These are phyloP conservation scores for Irineochytrium annulatum DNA, from an alignment of 192 early-diverging fungal genomes.

Conservation along the genomic window DNA sequence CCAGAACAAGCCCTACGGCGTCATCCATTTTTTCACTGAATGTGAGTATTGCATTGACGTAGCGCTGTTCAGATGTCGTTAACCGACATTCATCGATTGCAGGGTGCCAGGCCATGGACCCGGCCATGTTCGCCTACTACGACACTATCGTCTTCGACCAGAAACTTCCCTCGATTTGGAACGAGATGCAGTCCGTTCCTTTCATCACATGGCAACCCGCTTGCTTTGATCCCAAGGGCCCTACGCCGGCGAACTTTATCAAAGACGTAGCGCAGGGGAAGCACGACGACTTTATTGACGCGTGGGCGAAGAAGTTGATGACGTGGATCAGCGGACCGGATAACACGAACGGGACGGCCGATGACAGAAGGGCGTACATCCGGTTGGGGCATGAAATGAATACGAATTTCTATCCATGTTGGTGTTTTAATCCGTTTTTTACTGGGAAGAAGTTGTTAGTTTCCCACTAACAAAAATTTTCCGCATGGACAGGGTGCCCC, in stretches of 20 bases:
- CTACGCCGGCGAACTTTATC: background rate
- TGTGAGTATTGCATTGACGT: no score
- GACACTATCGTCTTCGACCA: background rate
- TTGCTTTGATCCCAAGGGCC: background rate
- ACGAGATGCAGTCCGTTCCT: background rate
- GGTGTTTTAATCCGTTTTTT: background rate
- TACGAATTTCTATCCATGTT: background rate
- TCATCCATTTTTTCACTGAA: background rate
- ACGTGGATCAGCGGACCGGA: background rate
- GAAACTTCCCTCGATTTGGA: background rate
- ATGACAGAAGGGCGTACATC: background rate
- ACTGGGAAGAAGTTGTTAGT: no score
- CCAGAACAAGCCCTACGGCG: background rate
- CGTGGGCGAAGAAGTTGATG: background rate
- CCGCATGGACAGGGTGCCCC: background rate
- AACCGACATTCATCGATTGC: no score
- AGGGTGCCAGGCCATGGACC: slow-evolving; percentile 2
- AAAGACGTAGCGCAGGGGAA: background rate
- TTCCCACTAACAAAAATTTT: background rate
- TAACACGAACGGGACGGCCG: background rate
- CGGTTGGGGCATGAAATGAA: slow-evolving; percentile 4
- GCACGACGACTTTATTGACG: background rate
- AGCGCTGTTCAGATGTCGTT: no score
- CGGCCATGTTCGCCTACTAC: background rate
- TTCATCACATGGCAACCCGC: slow-evolving; percentile 4